A percentile compares a stretch with the other conserved stretches of the same genome.
These are phyloP conservation scores for Azolla pinnata DNA, from an alignment of 75 land plant genomes.

Conservation along the genomic window DNA sequence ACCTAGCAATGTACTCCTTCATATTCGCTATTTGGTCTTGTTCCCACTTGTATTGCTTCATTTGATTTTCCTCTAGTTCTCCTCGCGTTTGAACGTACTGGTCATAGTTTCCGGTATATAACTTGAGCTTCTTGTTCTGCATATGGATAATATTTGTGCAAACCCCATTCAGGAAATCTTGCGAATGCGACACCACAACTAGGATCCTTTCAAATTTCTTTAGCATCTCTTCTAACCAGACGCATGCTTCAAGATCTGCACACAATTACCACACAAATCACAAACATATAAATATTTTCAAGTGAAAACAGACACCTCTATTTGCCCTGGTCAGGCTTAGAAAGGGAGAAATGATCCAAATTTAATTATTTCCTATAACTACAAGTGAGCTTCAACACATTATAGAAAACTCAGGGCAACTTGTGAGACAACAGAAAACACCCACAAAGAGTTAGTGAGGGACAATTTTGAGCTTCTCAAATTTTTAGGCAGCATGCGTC, in stretches of 20 bases:
- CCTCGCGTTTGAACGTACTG: slow-evolving; percentile 76
- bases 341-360: background rate
- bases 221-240: slow-evolving; percentile 83
- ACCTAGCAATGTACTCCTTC: slow-evolving; percentile 92
- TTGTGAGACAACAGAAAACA: too few relatives aligned
- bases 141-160: slow-evolving; percentile 95
- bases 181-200: slow-evolving; percentile 92
- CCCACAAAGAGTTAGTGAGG: too few relatives aligned
- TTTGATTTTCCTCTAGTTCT: slow-evolving; percentile 82
- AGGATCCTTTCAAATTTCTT: slow-evolving; percentile 85
- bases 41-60: slow-evolving; percentile 92
- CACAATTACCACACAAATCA: background rate
- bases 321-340: background rate
- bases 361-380: background rate
- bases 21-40: slow-evolving; percentile 72
- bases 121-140: slow-evolving; percentile 81
- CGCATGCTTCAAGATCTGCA: slow-evolving; percentile 94
- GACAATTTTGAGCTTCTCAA: too few relatives aligned
- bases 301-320: background rate
- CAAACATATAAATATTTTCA: background rate
- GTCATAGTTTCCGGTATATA: slow-evolving; percentile 80
- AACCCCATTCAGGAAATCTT: slow-evolving; percentile 91
- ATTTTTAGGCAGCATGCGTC: too few relatives aligned
- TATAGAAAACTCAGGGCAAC: too few relatives aligned
- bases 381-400: too few relatives aligned